phyloP scores from a whole-genome alignment of 139 green algal species.

The Closterium sp. region DNA sequence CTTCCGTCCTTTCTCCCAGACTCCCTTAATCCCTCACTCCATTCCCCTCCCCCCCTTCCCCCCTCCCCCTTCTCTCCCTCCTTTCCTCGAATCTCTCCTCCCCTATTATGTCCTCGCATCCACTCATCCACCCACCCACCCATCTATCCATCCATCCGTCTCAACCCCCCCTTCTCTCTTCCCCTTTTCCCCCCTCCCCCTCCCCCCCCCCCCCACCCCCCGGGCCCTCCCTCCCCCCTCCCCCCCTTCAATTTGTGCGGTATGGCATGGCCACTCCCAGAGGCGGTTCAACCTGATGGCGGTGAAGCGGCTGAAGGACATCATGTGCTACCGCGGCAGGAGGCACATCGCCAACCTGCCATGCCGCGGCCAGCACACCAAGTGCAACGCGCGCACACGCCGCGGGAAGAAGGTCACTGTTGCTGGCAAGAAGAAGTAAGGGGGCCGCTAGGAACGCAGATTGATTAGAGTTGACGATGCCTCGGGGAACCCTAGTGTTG shows the following conservation, averaged over 20 bases:
- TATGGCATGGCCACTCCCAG: constrained; percentile 3
- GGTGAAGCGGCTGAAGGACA: constrained; percentile 99
- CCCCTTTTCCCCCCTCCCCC: neutral
- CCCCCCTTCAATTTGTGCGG: neutral
- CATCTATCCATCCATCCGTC: neutral
- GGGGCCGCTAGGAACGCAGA: too few relatives aligned
- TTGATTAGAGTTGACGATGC: too few relatives aligned
- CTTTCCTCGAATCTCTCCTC: neutral
- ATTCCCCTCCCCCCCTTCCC: neutral
- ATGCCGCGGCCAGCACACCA: constrained; percentile 87
- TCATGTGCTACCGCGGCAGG: constrained; percentile 91
- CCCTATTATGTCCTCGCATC: neutral
- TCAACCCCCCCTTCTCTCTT: neutral
- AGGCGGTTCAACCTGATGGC: constrained; percentile 80
- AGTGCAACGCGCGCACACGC: constrained; percentile 92
- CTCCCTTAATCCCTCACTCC: too few relatives aligned
- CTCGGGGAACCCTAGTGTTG: too few relatives aligned
- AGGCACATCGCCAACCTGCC: constrained; percentile 88
- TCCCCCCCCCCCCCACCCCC: neutral
- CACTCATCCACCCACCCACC: neutral
- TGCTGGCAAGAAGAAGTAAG: constrained; percentile 82
- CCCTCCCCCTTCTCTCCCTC: neutral
- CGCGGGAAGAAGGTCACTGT: constrained; percentile 80
- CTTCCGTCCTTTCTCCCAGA: neutral
- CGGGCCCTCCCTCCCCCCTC: neutral